phyloP scores from a whole-genome alignment of 2,329 filamentous ascomycete genomes.

The Aspergillus sp. region DNA sequence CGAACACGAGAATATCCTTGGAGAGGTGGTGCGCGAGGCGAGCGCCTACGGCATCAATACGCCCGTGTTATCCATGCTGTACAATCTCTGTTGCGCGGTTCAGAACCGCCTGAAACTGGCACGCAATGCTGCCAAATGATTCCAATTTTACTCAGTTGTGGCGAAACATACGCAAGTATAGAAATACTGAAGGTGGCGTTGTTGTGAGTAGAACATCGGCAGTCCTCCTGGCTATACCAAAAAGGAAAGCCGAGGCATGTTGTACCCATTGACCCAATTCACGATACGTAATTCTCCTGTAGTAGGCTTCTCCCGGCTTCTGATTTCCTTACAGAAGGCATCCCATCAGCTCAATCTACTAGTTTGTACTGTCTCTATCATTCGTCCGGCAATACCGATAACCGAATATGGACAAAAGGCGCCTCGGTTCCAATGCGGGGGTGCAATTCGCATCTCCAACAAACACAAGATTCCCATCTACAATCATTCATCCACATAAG shows the following conservation, averaged over 20 bases:
- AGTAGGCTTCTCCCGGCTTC: not conserved
- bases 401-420: not conserved
- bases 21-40: constrained; percentile 53
- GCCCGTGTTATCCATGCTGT: constrained; percentile 25
- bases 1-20: constrained; percentile 55
- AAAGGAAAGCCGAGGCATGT: not conserved
- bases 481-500: too few species aligned
- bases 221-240: not conserved
- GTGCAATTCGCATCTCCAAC: not conserved
- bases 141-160: too few species aligned
- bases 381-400: not conserved
- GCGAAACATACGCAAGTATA: too few species aligned
- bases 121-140: not conserved
- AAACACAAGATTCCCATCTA: too few species aligned
- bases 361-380: too few species aligned
- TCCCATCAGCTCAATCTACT: not conserved
- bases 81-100: constrained; percentile 4
- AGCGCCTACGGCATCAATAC: constrained; percentile 42
- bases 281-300: not conserved
- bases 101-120: not conserved
- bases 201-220: not conserved
- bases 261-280: too few species aligned
- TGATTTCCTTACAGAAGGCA: not conserved
- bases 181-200: not conserved
- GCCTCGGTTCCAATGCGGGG: not conserved